A percentile compares a stretch with the other conserved stretches of the same genome.
Conservation (phyloP, 2,329 filamentous ascomycete species). For the Colletotrichum sp. region DNA sequence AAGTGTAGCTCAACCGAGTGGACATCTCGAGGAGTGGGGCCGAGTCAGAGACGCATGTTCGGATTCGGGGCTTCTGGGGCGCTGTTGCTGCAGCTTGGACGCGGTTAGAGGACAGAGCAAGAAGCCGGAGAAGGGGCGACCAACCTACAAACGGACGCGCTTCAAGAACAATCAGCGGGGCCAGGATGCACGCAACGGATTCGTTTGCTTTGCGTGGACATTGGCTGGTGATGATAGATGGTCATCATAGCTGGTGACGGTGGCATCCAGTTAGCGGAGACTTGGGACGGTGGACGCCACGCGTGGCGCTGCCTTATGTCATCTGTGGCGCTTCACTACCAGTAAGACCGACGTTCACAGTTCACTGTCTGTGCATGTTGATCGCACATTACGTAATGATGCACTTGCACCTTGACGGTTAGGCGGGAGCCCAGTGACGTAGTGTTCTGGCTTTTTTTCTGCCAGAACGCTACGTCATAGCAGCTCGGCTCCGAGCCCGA, state of each 20-base stretch:
- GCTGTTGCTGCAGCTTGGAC: not conserved
- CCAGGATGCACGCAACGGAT: not conserved
- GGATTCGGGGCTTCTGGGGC: not conserved
- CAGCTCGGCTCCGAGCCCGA: not conserved
- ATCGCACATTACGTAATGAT: too few species aligned
- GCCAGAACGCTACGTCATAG: not conserved
- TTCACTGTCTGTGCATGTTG: too few species aligned
- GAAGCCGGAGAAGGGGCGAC: not conserved
- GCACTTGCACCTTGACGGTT: too few species aligned
- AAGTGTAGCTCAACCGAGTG: not conserved
- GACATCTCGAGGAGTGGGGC: not conserved
- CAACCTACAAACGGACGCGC: not conserved
- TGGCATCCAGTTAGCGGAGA: not conserved
- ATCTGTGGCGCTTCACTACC: too few species aligned
- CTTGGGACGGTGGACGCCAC: too few species aligned
- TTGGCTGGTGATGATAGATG: not conserved
- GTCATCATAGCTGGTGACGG: not conserved
- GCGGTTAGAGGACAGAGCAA: not conserved
- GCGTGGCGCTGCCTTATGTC: too few species aligned
- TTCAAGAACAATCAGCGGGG: not conserved
- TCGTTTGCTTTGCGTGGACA: not conserved
- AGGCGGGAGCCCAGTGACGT: too few species aligned
- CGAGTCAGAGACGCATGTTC: not conserved
- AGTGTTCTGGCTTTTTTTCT: too few species aligned
- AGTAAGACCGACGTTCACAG: too few species aligned